Percentiles rank a stretch among this genome's conserved stretches.
These are phyloP conservation scores for Aspergillus quadricinctus DNA, from an alignment of 2,329 filamentous ascomycete species.

Conservation along the genomic window DNA sequence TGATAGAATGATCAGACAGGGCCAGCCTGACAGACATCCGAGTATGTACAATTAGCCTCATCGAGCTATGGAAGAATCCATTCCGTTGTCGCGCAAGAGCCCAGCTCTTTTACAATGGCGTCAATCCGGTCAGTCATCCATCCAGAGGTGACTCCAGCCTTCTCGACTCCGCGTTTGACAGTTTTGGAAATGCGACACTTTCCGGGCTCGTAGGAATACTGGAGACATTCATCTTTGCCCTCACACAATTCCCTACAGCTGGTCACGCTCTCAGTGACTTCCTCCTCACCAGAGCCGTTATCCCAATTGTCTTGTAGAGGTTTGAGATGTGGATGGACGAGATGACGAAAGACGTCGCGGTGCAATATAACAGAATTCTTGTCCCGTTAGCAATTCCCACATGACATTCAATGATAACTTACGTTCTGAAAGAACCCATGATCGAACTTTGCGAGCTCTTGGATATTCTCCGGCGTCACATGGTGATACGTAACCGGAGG, in stretches of 20 bases:
- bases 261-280: background rate
- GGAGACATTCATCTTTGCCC: conserved; percentile 1
- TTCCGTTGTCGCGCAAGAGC: background rate
- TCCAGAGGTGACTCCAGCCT: conserved; percentile 2
- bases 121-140: conserved; percentile 4
- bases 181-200: conserved; percentile 1
- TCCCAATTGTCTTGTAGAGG: conserved; percentile 20
- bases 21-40: background rate
- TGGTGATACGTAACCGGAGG: conserved; percentile 48
- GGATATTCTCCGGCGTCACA: conserved; percentile 38
- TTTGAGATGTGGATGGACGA: conserved; percentile 13
- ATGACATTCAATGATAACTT: conserved; percentile 21
- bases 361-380: conserved; percentile 23
- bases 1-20: background rate
- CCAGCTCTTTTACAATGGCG: background rate
- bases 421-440: conserved; percentile 55
- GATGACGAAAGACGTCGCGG: conserved; percentile 23
- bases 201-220: conserved; percentile 3
- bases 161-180: background rate
- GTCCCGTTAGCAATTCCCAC: background rate
- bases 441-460: conserved; percentile 43
- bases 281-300: conserved; percentile 14
- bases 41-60: background rate
- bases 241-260: conserved; percentile 4
- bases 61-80: background rate